Evolutionary conservation across 2,329 filamentous ascomycete genomes (phyloP).

Genomic region (Penicillium sp.): DNA sequence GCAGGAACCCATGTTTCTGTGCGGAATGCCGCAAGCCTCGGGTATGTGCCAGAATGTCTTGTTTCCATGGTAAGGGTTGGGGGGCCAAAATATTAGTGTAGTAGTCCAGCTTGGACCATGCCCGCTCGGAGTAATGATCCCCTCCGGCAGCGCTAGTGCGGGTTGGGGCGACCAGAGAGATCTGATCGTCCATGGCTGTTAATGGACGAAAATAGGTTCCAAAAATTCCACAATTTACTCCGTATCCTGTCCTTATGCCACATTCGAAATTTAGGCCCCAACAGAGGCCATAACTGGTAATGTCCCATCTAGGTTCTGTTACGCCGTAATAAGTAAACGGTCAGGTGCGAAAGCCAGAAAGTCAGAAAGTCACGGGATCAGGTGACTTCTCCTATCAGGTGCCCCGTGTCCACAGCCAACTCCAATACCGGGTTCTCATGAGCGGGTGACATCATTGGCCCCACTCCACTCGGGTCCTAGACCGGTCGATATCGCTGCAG

Average conservation of each 20-base stretch:
- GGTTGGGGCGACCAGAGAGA: constrained; percentile 19
- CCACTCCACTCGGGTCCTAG: constrained; percentile 26
- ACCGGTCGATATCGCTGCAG: constrained; percentile 31
- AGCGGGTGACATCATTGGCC: constrained; percentile 27
- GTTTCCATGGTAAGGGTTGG: constrained; percentile 3
- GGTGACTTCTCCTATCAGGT: constrained; percentile 18
- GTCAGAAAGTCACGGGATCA: constrained; percentile 5
- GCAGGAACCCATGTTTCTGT: constrained; percentile 18
- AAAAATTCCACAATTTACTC: not conserved
- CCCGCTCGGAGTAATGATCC: constrained; percentile 22
- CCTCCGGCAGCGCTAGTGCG: constrained; percentile 15
- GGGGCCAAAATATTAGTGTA: constrained; percentile 4
- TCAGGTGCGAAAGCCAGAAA: not conserved
- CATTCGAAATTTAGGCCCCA: not conserved
- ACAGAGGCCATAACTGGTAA: not conserved
- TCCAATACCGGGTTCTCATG: constrained; percentile 10
- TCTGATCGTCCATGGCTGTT: constrained; percentile 16
- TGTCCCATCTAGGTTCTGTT: not conserved
- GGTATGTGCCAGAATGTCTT: constrained; percentile 20
- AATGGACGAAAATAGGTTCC: not conserved
- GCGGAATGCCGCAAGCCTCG: constrained; percentile 10
- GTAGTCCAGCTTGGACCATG: not conserved
- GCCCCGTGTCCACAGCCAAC: not conserved
- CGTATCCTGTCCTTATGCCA: no score
- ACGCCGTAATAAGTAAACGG: not conserved